phyloP scores from a whole-genome alignment of 352 stramenopile genomes.

The Phytophthora litchii region DNA sequence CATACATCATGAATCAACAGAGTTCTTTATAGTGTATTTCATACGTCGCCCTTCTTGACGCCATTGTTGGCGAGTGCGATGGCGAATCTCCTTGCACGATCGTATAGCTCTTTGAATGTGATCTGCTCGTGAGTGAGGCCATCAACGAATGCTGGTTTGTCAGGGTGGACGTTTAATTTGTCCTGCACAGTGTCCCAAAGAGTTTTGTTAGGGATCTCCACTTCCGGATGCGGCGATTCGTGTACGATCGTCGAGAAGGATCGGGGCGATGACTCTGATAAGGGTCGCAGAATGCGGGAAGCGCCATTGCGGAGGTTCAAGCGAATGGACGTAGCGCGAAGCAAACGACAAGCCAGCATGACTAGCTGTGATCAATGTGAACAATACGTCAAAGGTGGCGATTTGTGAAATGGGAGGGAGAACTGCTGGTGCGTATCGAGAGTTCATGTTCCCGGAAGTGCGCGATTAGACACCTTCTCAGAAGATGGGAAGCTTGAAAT shows the following conservation, averaged over 20 bases:
- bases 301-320: slow-evolving; percentile 2
- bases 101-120: slow-evolving; percentile 54
- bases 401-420: slow-evolving; percentile 4
- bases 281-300: slow-evolving; percentile 2
- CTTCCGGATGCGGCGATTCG: slow-evolving; percentile 55
- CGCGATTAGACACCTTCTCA: too few species aligned
- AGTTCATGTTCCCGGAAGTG: too few species aligned
- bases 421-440: slow-evolving; percentile 12
- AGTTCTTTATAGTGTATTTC: neutral
- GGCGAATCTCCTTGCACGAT: slow-evolving; percentile 43
- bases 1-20: neutral
- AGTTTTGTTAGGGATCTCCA: slow-evolving; percentile 57
- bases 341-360: slow-evolving; percentile 39
- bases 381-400: slow-evolving; percentile 1
- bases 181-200: slow-evolving; percentile 55
- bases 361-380: neutral
- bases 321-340: slow-evolving; percentile 20
- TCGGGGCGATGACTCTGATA: slow-evolving; percentile 15
- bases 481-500: too few species aligned
- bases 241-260: slow-evolving; percentile 58
- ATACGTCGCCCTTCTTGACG: slow-evolving; percentile 55
- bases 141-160: slow-evolving; percentile 60
- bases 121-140: slow-evolving; percentile 56
- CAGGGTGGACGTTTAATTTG: slow-evolving; percentile 34
- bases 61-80: slow-evolving; percentile 49